phyloP scores from a whole-genome alignment of 2,329 filamentous ascomycete genomes.

The Colletotrichum cordylinicola region DNA sequence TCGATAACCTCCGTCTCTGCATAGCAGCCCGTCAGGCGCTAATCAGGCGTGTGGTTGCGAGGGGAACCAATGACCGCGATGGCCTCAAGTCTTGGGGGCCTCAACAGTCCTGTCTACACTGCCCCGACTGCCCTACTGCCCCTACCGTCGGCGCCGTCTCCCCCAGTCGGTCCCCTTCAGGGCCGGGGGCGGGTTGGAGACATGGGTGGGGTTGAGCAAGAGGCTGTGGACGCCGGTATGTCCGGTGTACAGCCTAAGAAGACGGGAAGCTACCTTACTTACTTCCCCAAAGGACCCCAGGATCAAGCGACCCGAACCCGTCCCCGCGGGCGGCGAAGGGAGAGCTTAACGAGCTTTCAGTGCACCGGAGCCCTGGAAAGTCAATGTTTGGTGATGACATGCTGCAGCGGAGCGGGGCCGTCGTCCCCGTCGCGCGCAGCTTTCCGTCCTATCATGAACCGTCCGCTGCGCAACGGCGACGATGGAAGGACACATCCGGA shows the following conservation, averaged over 20 bases:
- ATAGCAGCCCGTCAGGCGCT: constrained; percentile 1
- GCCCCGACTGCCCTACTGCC: neutral
- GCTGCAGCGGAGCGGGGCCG: constrained; percentile 19
- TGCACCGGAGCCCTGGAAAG: neutral
- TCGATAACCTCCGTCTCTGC: neutral
- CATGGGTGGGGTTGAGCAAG: neutral
- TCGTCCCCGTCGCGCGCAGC: neutral
- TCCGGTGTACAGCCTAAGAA: constrained; percentile 1
- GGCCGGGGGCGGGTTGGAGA: neutral
- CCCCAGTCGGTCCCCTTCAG: neutral
- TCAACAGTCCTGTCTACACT: neutral
- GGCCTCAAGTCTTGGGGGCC: constrained; percentile 9
- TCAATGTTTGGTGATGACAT: constrained; percentile 17
- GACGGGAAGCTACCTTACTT: neutral
- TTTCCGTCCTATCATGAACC: neutral
- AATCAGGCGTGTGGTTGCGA: neutral
- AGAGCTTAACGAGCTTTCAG: neutral
- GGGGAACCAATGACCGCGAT: constrained; percentile 11
- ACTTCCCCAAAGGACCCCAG: neutral
- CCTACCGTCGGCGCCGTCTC: neutral
- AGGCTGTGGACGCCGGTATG: constrained; percentile 17
- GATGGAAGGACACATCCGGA: neutral
- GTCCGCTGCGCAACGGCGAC: constrained; percentile 4
- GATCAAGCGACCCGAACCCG: neutral
- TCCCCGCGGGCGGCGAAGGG: neutral